Evolutionary conservation across 192 early-diverging fungal species (phyloP).

Genomic region (Diversispora epigaea): DNA sequence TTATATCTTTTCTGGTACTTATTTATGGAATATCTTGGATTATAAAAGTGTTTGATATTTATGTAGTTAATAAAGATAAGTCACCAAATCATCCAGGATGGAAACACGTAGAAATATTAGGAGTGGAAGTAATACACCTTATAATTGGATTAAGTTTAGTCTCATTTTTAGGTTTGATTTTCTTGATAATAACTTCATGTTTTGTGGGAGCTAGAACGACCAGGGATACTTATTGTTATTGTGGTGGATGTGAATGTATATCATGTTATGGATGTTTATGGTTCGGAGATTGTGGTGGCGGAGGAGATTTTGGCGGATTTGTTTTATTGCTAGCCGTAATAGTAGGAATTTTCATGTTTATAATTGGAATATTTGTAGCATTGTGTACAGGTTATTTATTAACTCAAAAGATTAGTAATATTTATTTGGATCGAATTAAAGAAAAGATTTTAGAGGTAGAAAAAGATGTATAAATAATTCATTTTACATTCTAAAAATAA

Average conservation of each 20-base stretch:
- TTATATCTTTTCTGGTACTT: neutral
- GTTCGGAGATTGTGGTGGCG: neutral
- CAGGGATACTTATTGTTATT: neutral
- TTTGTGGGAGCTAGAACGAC: neutral
- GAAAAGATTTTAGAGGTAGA: neutral
- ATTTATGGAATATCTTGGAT: constrained; percentile 1
- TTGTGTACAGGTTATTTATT: neutral
- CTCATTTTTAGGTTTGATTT: constrained; percentile 7
- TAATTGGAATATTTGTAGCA: neutral
- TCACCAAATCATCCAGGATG: neutral
- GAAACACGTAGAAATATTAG: neutral
- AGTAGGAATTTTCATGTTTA: neutral
- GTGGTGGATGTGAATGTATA: neutral
- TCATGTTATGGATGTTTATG: neutral
- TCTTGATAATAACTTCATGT: neutral
- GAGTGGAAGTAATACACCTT: neutral
- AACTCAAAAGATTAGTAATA: neutral
- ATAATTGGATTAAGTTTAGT: neutral
- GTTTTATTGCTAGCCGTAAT: neutral
- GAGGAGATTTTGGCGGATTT: neutral
- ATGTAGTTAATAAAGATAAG: too few species aligned
- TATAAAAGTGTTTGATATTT: neutral
- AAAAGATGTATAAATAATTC: neutral
- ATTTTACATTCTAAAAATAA: too few species aligned
- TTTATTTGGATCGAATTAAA: neutral